Conservation (phyloP, 768 basidiomycete genomes). For the Favolaschia claudopus region DNA sequence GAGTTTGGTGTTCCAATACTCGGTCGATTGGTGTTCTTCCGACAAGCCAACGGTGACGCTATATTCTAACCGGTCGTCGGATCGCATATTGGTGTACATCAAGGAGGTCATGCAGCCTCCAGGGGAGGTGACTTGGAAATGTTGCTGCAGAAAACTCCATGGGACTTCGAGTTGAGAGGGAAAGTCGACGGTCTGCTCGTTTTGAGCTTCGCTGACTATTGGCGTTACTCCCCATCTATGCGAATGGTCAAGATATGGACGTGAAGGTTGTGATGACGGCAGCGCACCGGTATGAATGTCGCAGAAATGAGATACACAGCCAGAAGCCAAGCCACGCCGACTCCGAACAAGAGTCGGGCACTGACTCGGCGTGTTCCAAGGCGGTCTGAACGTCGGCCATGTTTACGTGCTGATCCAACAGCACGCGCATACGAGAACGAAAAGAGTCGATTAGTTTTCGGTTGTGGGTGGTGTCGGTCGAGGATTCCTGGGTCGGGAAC, state of each 20-base stretch:
- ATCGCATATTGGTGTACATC: conserved; percentile 26
- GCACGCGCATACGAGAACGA: conserved; percentile 20
- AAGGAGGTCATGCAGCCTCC: conserved; percentile 31
- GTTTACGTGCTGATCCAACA: conserved; percentile 14
- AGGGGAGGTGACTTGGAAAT: conserved; percentile 28
- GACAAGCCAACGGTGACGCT: conserved; percentile 30
- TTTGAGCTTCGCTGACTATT: conserved; percentile 32
- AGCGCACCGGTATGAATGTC: conserved; percentile 30
- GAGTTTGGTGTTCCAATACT: conserved; percentile 28
- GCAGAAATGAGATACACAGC: conserved; percentile 25
- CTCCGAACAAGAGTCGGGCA: conserved; percentile 21
- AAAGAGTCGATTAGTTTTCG: conserved; percentile 28
- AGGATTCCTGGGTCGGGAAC: conserved; percentile 27
- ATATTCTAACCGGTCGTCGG: conserved; percentile 25
- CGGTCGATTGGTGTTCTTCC: conserved; percentile 20
- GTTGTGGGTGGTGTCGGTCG: conserved; percentile 26
- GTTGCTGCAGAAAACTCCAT: conserved; percentile 24
- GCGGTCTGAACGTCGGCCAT: conserved; percentile 21
- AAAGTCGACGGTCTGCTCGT: conserved; percentile 27
- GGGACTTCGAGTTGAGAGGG: conserved; percentile 27
- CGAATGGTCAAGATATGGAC: neutral
- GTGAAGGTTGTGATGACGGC: neutral
- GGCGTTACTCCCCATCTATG: conserved; percentile 30
- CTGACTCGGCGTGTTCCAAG: conserved; percentile 21
- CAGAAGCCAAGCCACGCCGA: conserved; percentile 28